Percentiles rank a stretch among this genome's conserved stretches.
These are phyloP conservation scores for Leccinum ochraceum DNA, from an alignment of 768 basidiomycete species.

Conservation along the genomic window DNA sequence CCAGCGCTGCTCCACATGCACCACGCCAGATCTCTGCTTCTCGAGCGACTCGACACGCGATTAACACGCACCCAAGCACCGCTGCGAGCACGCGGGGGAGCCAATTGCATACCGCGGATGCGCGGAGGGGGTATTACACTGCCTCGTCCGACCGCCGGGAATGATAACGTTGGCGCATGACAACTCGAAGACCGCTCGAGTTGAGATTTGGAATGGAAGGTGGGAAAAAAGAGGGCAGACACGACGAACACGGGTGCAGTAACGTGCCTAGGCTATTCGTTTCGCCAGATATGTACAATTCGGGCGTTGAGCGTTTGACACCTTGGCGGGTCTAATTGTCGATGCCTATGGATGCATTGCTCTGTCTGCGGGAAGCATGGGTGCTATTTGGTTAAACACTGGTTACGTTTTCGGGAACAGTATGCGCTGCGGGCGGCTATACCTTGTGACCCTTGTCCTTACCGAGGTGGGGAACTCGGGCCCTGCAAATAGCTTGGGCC, in stretches of 20 bases:
- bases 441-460: neutral
- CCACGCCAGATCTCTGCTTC: neutral
- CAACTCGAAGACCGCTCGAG: neutral
- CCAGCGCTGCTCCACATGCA: neutral
- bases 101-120: neutral
- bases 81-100: neutral
- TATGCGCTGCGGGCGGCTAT: neutral
- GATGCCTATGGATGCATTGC: neutral
- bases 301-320: neutral
- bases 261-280: neutral
- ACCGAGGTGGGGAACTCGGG: neutral
- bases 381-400: neutral
- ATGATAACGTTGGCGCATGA: neutral
- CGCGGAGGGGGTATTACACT: neutral
- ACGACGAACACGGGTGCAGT: neutral
- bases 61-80: neutral
- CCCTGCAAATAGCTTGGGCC: neutral
- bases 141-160: neutral
- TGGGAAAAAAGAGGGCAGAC: neutral
- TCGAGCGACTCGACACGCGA: neutral
- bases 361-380: neutral
- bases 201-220: neutral
- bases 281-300: neutral
- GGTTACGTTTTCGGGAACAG: neutral
- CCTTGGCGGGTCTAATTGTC: neutral